phyloP scores from a whole-genome alignment of 495 filamentous ascomycete genomes.

The Penicillium maclennaniae region DNA sequence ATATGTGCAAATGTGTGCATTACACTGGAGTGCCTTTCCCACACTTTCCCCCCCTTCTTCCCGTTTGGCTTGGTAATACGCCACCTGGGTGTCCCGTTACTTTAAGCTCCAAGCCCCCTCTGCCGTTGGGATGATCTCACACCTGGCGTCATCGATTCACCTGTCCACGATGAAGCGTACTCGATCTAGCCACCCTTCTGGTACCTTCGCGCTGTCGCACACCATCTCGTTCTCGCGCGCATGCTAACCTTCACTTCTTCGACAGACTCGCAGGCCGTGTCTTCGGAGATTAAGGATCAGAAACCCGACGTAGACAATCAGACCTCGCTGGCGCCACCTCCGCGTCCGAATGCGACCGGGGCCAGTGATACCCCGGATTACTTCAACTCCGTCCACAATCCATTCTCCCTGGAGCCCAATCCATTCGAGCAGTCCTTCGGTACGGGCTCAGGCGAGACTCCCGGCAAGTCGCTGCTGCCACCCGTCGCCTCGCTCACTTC shows the following conservation, averaged over 20 bases:
- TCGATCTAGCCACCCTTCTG: slow-evolving; percentile 21
- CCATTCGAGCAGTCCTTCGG: slow-evolving; percentile 94
- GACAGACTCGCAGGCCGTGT: slow-evolving; percentile 42
- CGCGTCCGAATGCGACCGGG: slow-evolving; percentile 61
- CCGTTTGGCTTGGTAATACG: slow-evolving; percentile 36
- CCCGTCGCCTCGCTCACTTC: slow-evolving; percentile 90
- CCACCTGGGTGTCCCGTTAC: slow-evolving; percentile 29
- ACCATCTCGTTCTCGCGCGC: slow-evolving; percentile 8
- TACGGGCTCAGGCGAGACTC: slow-evolving; percentile 64
- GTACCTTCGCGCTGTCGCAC: slow-evolving; percentile 28
- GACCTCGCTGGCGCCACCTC: slow-evolving; percentile 69
- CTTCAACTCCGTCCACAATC: slow-evolving; percentile 63
- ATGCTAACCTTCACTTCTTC: slow-evolving; percentile 23
- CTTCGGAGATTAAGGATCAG: slow-evolving; percentile 42
- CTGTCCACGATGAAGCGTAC: slow-evolving; percentile 22
- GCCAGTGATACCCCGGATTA: slow-evolving; percentile 68
- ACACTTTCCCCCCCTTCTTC: too few relatives aligned
- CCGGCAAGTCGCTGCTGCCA: slow-evolving; percentile 84
- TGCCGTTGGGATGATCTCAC: slow-evolving; percentile 47
- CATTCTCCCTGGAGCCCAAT: slow-evolving; percentile 81
- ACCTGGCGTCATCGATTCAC: slow-evolving; percentile 40
- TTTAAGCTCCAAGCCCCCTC: slow-evolving; percentile 26
- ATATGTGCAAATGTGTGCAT: slow-evolving; percentile 2
- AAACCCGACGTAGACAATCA: slow-evolving; percentile 40
- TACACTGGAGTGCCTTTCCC: slow-evolving; percentile 13